Evolutionary conservation across 2,329 filamentous ascomycete genomes (phyloP), one percentile per base, ranked within the genome.

Genomic region (Penicillium fuscoglaucum): DNA sequence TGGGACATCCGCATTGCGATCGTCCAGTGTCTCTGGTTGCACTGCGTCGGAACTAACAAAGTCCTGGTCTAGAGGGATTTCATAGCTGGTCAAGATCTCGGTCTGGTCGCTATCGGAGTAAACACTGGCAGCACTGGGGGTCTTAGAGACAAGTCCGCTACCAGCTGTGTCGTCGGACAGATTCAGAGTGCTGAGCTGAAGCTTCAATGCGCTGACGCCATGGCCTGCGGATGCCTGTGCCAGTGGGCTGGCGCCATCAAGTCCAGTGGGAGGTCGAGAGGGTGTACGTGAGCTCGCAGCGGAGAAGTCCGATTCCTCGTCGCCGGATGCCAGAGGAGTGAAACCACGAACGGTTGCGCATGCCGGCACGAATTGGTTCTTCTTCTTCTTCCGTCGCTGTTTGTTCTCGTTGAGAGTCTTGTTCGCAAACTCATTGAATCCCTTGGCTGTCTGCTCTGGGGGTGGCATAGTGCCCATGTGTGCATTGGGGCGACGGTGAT

Each of bases 11-110:
- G 57, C 37, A 21, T 80, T 78, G 57, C 77, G 70, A 65, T 78
- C 61, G 28, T 57, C 54, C 61, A 78, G 55, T 29, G 59, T 64
- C 46, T 74, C 73, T 24, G 70, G 68, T 8, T 68, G 67, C 8
- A 61, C 70, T 48, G 71, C 78, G 61, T 86, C 84, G 12, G 80
- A 74, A 72, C 90, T 95, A 60, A 91, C 83, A 68, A 96, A 97
- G 72, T 97, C 93, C 61, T 91, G 79, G 66, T 95, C 90, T 39
- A 97, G 82, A 52, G 86, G 86, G 63, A 97, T 87, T 76, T 97
- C 90, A 71, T 96, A 97, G 71, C 87, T 90, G 52, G 90, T 90
- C 72, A 84, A 84, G n/a, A 79, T 76, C 68, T 93, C 90, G 1
- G 89, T 93, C 41, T 81, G 80, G 63, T 88, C 87, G 60, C 82